Evolutionary conservation across 805 yeast genomes (phyloP).

Genomic region (Candida nemodendra): DNA sequence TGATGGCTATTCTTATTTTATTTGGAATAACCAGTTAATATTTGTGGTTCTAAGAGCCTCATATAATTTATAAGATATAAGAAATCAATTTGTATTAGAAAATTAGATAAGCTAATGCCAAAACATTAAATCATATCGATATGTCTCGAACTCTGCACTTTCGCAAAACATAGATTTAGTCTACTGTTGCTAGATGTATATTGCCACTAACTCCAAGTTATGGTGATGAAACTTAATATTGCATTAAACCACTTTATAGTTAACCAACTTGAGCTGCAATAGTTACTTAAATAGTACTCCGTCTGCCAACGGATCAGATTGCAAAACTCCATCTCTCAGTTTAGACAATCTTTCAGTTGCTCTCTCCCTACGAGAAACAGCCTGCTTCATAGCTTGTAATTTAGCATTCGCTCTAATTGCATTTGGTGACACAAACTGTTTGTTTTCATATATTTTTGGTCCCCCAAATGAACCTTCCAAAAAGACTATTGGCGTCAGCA

Average conservation of each 20-base stretch:
- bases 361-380: constrained; percentile 74
- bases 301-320: constrained; percentile 80
- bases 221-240: no score
- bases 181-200: no score
- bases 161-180: no score
- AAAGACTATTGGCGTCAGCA: constrained; percentile 84
- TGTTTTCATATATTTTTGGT: constrained; percentile 95
- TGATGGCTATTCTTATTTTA: no score
- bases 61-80: no score
- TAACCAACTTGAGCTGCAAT: no score
- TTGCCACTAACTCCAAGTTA: no score
- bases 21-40: no score
- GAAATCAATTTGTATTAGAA: neutral
- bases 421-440: constrained; percentile 95
- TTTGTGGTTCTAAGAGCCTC: no score
- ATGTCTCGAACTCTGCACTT: no score
- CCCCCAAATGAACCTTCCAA: constrained; percentile 98
- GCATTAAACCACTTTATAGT: no score
- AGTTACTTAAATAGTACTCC: constrained; percentile 63
- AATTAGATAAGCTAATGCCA: no score
- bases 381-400: constrained; percentile 76
- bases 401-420: constrained; percentile 85
- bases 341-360: constrained; percentile 73
- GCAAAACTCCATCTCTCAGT: constrained; percentile 70
- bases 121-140: neutral